Evolutionary conservation across 164 flowering plant genomes (phyloP).

Genomic region (Cinnamomum chago): DNA sequence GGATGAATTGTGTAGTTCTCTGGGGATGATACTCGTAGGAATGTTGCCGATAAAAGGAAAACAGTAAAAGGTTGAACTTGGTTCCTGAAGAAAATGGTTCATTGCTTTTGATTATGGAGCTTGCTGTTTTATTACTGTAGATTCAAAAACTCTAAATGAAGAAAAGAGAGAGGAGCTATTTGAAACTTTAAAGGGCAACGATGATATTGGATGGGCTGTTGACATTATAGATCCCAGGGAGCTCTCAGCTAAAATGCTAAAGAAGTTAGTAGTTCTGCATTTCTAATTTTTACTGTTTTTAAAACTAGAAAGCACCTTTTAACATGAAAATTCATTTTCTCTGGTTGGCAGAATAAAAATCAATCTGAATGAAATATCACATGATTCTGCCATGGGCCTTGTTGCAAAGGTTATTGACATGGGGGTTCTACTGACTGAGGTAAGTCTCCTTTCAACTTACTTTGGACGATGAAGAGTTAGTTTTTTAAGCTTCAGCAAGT

Average conservation of each 20-base stretch:
- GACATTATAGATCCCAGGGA: conserved; percentile 92
- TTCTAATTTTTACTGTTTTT: not conserved
- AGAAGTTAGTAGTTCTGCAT: conserved; percentile 40
- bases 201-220: conserved; percentile 86
- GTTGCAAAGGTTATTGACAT: conserved; percentile 51
- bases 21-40: not conserved
- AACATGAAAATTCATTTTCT: not conserved
- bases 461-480: not conserved
- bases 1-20: too few species aligned
- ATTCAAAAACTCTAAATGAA: conserved; percentile 91
- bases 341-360: conserved; percentile 58
- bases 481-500: not conserved
- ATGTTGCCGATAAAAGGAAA: not conserved
- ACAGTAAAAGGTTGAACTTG: not conserved
- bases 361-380: conserved; percentile 89
- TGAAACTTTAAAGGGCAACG: conserved; percentile 63
- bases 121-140: conserved; percentile 28
- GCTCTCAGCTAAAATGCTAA: conserved; percentile 94
- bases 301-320: not conserved
- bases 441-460: conserved; percentile 13
- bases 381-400: conserved; percentile 89
- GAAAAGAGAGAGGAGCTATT: conserved; percentile 92
- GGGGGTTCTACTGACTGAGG: conserved; percentile 92
- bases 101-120: not conserved
- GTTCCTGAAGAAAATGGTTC: not conserved